Evolutionary conservation across 1,139 yeast genomes (phyloP).

Genomic region (Pneumocystis jirovecii): DNA sequence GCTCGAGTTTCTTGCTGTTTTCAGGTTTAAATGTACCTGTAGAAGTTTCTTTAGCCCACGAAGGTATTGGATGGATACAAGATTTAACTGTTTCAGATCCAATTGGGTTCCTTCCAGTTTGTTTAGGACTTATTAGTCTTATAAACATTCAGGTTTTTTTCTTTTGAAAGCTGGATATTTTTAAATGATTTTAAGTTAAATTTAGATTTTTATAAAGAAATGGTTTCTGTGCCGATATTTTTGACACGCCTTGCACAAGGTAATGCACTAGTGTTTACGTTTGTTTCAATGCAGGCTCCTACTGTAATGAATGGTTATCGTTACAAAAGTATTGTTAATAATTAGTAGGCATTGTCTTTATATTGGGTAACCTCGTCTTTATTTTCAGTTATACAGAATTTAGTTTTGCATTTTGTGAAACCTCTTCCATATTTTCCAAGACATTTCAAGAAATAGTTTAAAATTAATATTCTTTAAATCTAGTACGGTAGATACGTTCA

Average conservation of each 20-base stretch:
- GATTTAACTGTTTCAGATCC: background rate
- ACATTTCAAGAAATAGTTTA: background rate
- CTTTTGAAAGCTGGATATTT: background rate
- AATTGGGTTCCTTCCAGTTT: background rate
- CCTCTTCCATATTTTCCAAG: background rate
- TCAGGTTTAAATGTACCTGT: background rate
- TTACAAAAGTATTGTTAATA: background rate
- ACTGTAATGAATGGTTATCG: background rate
- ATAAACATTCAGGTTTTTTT: background rate
- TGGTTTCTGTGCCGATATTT: background rate
- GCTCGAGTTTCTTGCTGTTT: background rate
- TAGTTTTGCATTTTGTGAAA: background rate
- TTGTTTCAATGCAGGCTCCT: background rate
- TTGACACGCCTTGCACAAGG: background rate
- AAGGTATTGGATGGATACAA: background rate
- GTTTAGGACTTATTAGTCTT: background rate
- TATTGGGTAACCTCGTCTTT: background rate
- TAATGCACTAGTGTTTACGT: background rate
- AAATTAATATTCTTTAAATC: background rate
- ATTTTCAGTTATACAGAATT: background rate
- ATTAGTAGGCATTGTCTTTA: background rate
- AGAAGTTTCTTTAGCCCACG: background rate
- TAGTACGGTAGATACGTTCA: conserved; percentile 1
- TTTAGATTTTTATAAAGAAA: background rate
- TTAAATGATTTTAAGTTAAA: background rate